Evolutionary conservation across 2,329 filamentous ascomycete species (phyloP).

Genomic region (Penicillium concentricum): DNA sequence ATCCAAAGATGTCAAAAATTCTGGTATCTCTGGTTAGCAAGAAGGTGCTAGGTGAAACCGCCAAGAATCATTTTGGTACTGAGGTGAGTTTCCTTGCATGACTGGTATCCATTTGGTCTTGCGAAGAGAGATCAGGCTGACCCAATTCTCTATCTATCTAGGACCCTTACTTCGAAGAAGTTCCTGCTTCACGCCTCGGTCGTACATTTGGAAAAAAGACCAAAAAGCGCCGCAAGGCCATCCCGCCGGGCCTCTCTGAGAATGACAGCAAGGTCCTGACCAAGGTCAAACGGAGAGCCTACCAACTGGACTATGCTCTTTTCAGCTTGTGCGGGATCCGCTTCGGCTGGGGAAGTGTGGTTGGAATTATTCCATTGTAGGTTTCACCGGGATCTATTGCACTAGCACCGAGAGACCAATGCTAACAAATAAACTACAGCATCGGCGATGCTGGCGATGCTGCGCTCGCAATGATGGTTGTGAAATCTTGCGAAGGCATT

Average conservation of each 20-base stretch:
- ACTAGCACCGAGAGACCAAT: neutral
- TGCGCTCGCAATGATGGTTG: slow-evolving; percentile 71
- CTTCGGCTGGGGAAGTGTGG: slow-evolving; percentile 86
- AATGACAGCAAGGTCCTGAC: slow-evolving; percentile 81
- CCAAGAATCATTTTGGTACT: slow-evolving; percentile 43
- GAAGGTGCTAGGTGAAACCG: slow-evolving; percentile 38
- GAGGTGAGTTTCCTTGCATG: slow-evolving; percentile 32
- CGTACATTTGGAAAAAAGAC: slow-evolving; percentile 67
- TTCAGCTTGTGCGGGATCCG: slow-evolving; percentile 78
- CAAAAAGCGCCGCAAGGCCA: slow-evolving; percentile 81
- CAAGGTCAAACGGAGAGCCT: slow-evolving; percentile 80
- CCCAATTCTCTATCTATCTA: slow-evolving; percentile 38
- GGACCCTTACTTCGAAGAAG: slow-evolving; percentile 87
- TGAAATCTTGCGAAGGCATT: slow-evolving; percentile 69
- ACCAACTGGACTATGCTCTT: slow-evolving; percentile 78
- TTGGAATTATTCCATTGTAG: slow-evolving; percentile 79
- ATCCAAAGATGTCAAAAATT: slow-evolving; percentile 26
- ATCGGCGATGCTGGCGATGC: slow-evolving; percentile 74
- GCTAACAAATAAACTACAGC: slow-evolving; percentile 41
- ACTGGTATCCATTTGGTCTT: neutral
- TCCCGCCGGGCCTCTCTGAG: slow-evolving; percentile 77
- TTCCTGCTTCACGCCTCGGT: slow-evolving; percentile 69
- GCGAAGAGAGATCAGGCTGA: slow-evolving; percentile 1
- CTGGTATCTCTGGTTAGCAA: slow-evolving; percentile 32
- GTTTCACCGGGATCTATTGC: slow-evolving; percentile 36